Conservation (phyloP, 2,329 filamentous ascomycete species). For the Magnaporthiopsis incrustans region DNA sequence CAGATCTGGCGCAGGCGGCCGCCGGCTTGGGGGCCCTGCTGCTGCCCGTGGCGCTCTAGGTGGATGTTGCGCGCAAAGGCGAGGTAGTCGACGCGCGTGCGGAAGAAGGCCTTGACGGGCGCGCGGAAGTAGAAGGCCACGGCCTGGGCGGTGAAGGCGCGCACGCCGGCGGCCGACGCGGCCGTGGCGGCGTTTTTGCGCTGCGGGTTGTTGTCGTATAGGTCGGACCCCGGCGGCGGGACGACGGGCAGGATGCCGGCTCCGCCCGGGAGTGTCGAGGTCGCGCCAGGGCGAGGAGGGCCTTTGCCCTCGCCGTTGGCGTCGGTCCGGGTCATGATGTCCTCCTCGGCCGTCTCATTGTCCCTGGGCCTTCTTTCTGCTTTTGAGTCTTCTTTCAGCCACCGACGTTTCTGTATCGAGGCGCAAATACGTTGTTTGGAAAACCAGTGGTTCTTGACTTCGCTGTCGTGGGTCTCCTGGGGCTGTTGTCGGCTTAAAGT, state of each 20-base stretch:
- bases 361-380: neutral
- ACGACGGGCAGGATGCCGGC: constrained; percentile 37
- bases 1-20: constrained; percentile 31
- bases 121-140: constrained; percentile 89
- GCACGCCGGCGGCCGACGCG: constrained; percentile 77
- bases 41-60: constrained; percentile 22
- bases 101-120: constrained; percentile 87
- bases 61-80: constrained; percentile 49
- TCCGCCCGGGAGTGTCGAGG: neutral
- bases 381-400: neutral
- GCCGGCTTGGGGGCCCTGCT: too few relatives aligned
- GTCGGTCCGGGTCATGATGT: constrained; percentile 4
- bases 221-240: constrained; percentile 26
- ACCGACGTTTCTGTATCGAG: neutral
- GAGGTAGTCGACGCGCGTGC: constrained; percentile 78
- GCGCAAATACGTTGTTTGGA: neutral
- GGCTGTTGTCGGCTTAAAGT: neutral
- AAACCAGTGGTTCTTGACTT: neutral
- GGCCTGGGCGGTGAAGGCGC: constrained; percentile 74
- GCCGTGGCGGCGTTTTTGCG: constrained; percentile 54
- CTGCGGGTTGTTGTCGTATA: constrained; percentile 37
- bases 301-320: neutral
- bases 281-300: neutral
- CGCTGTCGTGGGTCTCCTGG: too few relatives aligned
- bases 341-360: neutral